Base-by-base conservation (phyloP, 257 asterid genomes). In the Scutellaria galericulata region DNA sequence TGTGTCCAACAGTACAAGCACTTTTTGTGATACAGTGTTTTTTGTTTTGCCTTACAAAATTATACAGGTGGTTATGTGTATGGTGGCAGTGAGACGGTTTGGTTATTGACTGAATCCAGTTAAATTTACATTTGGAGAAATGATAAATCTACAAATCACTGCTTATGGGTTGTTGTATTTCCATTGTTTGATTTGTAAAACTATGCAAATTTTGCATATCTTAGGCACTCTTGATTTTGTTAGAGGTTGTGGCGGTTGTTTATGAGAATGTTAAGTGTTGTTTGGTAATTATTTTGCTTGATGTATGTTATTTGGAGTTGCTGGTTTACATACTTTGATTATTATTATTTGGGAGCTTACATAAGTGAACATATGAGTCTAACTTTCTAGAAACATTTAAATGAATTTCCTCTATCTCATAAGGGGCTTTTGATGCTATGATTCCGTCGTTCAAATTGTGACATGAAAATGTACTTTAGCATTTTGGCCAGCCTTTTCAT, bases 401-500 rank as follows among this genome's bases (percentile, higher is more conserved):
- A 72, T 55, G 8, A 5, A 11, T 14, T 11, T 42, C 8, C 58
- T 52, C 41, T 9, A 48, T 61, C 45, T 62, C 54, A 53, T 44
- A 6, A 61, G 27, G 42, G 20, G 39, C 12, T 76, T 5, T 67
- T 66, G 20, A 47, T 66, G 66, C 8, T 37, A 56, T 2, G 14
- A 64, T 74, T 37, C 27, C 11, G 52, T 53, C 31, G 56, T 44
- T 11, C 13, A 54, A 24, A 35, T 67, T 57, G 45, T 74, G 63
- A 14, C n/a, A 66, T 41, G 52, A 37, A 64, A 41, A 13, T 7
- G 52, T 55, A 45, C 46, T 65, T 54, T 77, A 9, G 40, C n/a
- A 24, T 35, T 40, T 15, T 22, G 59, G 22, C 37, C 40, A 72
- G 58, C 27, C 57, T 67, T 24, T 62, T 55, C 18, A 46, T 7